These are phyloP conservation scores for Cytospora piceicola DNA, from an alignment of 2,329 filamentous ascomycete genomes.

Conservation along the genomic window DNA sequence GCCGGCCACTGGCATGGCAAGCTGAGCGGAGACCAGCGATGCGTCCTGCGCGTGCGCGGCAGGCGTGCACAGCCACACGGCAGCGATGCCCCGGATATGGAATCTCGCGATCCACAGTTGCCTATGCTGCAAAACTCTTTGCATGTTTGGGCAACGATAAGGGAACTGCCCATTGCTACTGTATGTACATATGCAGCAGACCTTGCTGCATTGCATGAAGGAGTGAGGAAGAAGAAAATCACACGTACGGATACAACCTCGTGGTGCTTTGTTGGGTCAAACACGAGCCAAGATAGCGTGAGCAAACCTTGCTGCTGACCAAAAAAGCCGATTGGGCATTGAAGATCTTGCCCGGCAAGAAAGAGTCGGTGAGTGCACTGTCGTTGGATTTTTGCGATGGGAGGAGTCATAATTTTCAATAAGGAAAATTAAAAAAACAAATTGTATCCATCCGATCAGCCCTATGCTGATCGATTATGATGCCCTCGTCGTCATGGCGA, in stretches of 20 bases:
- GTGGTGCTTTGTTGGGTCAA: slow-evolving; percentile 4
- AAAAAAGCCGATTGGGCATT: not conserved
- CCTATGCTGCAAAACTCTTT: not conserved
- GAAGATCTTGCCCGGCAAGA: slow-evolving; percentile 1
- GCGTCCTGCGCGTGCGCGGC: not conserved
- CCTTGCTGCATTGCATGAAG: slow-evolving; percentile 23
- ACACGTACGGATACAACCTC: not conserved
- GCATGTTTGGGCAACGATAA: not conserved
- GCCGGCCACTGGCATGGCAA: not conserved
- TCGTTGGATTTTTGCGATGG: no score
- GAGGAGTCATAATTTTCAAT: slow-evolving; percentile 11
- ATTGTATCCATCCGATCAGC: not conserved
- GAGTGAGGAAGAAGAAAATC: not conserved
- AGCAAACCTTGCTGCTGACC: not conserved
- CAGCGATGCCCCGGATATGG: not conserved
- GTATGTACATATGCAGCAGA: slow-evolving; percentile 16
- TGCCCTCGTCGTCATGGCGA: slow-evolving; percentile 16
- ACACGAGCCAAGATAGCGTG: slow-evolving; percentile 18
- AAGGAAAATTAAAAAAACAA: no score
- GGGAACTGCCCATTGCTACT: not conserved
- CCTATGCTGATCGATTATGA: not conserved
- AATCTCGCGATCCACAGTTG: not conserved
- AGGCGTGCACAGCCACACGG: not conserved
- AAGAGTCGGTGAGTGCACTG: slow-evolving; percentile 20
- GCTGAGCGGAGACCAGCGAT: not conserved